These are phyloP conservation scores for Primulina tabacum DNA, from an alignment of 257 asterid genomes.

Conservation along the genomic window DNA sequence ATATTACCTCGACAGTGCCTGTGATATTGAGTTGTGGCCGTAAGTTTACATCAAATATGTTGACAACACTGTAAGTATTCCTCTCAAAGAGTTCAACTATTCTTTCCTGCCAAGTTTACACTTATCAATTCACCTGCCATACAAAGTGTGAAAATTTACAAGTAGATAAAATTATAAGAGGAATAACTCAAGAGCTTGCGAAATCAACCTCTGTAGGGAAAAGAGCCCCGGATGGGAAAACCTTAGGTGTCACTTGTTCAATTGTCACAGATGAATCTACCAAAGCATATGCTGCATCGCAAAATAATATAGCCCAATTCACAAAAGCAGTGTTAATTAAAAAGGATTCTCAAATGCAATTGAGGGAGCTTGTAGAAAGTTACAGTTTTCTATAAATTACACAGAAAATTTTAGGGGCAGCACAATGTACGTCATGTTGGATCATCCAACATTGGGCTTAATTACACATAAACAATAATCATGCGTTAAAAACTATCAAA, in stretches of 20 bases:
- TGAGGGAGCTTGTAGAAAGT: neutral
- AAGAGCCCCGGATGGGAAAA: slow-evolving; percentile 63
- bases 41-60: slow-evolving; percentile 90
- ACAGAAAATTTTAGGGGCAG: neutral
- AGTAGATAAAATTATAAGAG: neutral
- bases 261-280: slow-evolving; percentile 84
- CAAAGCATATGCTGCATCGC: slow-evolving; percentile 69
- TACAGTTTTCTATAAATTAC: neutral
- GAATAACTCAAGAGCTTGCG: neutral
- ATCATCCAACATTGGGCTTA: neutral
- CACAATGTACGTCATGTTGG: neutral
- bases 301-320: slow-evolving; percentile 1
- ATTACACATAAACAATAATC: neutral
- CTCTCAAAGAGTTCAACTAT: slow-evolving; percentile 77
- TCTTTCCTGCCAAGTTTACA: slow-evolving; percentile 80
- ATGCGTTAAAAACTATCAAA: neutral
- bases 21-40: slow-evolving; percentile 81
- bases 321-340: neutral
- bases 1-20: slow-evolving; percentile 82
- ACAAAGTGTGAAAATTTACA: slow-evolving; percentile 28
- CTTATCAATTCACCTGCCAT: slow-evolving; percentile 47
- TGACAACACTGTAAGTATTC: slow-evolving; percentile 92
- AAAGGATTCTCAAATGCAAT: neutral
- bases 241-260: slow-evolving; percentile 82
- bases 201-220: slow-evolving; percentile 76